Conservation (phyloP, 371 early-diverging fungal species). For the Circinella umbellata region DNA sequence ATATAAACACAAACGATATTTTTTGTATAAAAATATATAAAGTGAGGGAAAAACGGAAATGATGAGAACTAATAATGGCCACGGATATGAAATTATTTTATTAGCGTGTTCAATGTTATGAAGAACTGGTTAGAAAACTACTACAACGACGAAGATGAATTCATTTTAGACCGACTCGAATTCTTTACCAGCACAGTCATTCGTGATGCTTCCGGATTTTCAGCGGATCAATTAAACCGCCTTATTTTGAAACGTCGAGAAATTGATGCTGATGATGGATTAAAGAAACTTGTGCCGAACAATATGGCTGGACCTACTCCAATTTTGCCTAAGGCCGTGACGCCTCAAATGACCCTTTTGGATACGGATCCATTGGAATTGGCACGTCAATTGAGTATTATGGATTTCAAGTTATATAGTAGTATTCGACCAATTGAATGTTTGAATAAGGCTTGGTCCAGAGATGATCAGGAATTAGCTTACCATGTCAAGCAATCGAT, state of each 20-base stretch:
- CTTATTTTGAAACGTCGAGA: constrained; percentile 71
- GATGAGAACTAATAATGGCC: no score
- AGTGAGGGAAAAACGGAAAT: no score
- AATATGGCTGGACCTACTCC: constrained; percentile 66
- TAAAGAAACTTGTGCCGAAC: constrained; percentile 70
- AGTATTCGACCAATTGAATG: constrained; percentile 85
- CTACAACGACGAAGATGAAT: constrained; percentile 75
- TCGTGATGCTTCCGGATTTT: constrained; percentile 69
- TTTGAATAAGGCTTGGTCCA: constrained; percentile 87
- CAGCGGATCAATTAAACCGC: constrained; percentile 73
- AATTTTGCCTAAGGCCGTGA: constrained; percentile 70
- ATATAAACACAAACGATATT: constrained; percentile 5
- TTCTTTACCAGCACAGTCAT: constrained; percentile 79
- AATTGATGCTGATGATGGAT: constrained; percentile 50
- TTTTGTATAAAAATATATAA: no score
- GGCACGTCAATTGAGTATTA: constrained; percentile 90
- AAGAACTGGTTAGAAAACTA: constrained; percentile 90
- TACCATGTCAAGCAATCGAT: constrained; percentile 77
- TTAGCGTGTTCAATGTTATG: constrained; percentile 79
- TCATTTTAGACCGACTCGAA: constrained; percentile 68
- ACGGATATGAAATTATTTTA: no score
- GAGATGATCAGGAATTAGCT: constrained; percentile 64
- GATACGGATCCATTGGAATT: constrained; percentile 92
- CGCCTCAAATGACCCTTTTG: constrained; percentile 60
- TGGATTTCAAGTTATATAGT: constrained; percentile 79